Base-by-base conservation (phyloP, 2,329 filamentous ascomycete genomes). In the Penicillium expansum region DNA sequence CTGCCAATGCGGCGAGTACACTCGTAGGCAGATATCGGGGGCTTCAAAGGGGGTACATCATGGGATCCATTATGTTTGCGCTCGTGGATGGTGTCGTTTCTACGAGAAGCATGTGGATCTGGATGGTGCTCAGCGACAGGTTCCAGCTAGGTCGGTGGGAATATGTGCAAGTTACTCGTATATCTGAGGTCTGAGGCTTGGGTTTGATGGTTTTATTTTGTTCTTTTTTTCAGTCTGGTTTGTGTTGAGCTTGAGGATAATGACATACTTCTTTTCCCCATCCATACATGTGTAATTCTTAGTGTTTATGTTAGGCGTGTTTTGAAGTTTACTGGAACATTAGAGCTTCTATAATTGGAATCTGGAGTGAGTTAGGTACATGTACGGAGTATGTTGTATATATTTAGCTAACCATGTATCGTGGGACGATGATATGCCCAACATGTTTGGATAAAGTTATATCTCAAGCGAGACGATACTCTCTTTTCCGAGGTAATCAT, bases 1-100 rank as follows among this genome's bases (percentile, higher is more conserved):
- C 18, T 61, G 58, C 32, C 10, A 24, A 3, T 61, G 59, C 33
- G 41, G 56, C 10, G 3, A 10, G 22, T 54, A 51, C 13, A 49
- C 49, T 44, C 39, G 59, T 32, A 47, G 45, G 30, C 59, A 56
- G 37, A 33, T 48, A 6, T 43, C 49, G 10, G 52, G 52, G 9
- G 8, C 32, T 1, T 10, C 18, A 13, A 48, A 53, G 16, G 30
- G 24, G n/a, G 20, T 44, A 16, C 45, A 37, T 2, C 29, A 54
- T 38, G 48, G 48, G 13, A 27, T 54, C 43, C 56, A 59, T 29
- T 61, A 53, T 56, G 56, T 56, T 30, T 61, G 59, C 24, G 30
- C 29, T 20, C 30, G 22, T n/a, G 52, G 56, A 11, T 4, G 9
- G 14, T 61, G 56, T 39, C 1, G 24, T 4, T 61, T 56, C 49